phyloP scores from a whole-genome alignment of 345 rosid species.

The Hibiscus tridactylites region DNA sequence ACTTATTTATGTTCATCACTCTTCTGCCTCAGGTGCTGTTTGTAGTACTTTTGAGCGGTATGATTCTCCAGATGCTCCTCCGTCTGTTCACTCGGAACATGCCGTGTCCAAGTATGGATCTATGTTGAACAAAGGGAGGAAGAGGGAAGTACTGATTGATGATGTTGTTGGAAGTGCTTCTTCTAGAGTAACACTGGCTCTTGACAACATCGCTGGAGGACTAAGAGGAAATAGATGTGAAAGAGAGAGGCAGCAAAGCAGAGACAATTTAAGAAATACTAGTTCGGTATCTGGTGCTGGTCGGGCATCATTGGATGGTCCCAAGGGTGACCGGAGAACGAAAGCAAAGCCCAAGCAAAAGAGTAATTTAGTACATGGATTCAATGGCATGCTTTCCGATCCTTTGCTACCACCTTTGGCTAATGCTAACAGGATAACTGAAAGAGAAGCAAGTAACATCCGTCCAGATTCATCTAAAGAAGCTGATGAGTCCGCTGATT shows the following conservation, averaged over 20 bases:
- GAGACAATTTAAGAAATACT: slow-evolving; percentile 23
- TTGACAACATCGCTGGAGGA: slow-evolving; percentile 36
- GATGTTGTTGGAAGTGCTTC: slow-evolving; percentile 69
- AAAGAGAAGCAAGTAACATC: background rate
- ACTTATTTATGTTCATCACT: background rate
- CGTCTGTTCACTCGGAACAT: slow-evolving; percentile 16
- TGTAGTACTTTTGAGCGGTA: slow-evolving; percentile 42
- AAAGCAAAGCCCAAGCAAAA: slow-evolving; percentile 64
- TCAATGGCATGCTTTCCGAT: slow-evolving; percentile 4
- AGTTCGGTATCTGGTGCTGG: slow-evolving; percentile 22
- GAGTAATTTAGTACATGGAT: slow-evolving; percentile 28
- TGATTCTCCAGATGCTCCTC: slow-evolving; percentile 23
- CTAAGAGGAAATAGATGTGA: slow-evolving; percentile 49
- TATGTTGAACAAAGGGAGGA: slow-evolving; percentile 22
- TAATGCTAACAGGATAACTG: slow-evolving; percentile 12
- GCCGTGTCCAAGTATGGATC: slow-evolving; percentile 12
- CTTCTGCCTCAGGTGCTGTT: slow-evolving; percentile 49
- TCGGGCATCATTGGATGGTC: slow-evolving; percentile 16
- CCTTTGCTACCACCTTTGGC: slow-evolving; percentile 11
- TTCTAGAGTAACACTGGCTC: slow-evolving; percentile 50
- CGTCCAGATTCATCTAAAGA: slow-evolving; percentile 21
- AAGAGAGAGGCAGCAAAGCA: slow-evolving; percentile 38
- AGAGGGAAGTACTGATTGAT: slow-evolving; percentile 59
- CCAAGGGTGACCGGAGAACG: slow-evolving; percentile 27
- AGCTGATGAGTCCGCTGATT: slow-evolving; percentile 42